Evolutionary conservation across 2,329 filamentous ascomycete species (phyloP), one percentile per base, ranked within the genome.

Genomic region (Chaetothyriales sp.): DNA sequence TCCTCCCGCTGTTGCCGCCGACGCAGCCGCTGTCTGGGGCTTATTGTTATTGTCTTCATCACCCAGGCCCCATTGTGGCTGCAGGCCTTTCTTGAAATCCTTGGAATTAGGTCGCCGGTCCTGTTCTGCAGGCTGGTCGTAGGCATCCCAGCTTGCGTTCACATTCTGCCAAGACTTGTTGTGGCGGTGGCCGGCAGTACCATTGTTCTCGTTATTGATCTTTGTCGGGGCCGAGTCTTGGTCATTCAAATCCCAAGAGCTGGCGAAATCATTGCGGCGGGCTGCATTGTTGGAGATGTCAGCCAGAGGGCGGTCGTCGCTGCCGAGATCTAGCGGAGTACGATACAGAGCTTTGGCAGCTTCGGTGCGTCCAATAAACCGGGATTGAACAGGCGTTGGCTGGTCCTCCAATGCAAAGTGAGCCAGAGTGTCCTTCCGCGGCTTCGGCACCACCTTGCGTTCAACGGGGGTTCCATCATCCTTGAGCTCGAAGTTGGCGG

Each of bases 361-460:
- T 46, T 64, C 62, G 3, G 61, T 62, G 6, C 64, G 61, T 12
- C 49, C 57, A 18, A 63, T 58, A 2, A 65, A 62, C 2, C 59
- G 57, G 42, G 47, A 44, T 36, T 54, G 46, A 77, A 78, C 51
- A 72, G 74, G 49, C 73, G 73, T 47, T 72, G 70, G 47, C 66
- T 67, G 48, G 63, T 96, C 89, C 49, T 78, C 73, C 61, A 95
- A 78, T 53, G 90, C 80, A 63, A 95, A 95, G 66, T 96, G 88
- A 0, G 81, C 70, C 63, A 89, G 80, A 15, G 83, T 82, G 61
- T 93, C 86, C 45, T 81, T 85, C 54, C 90, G 85, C 42, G 84
- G 75, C 67, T 62, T 46, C 66, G 61, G 48, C 73, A 72, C 56
- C 22, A 49, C 48, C 32, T 58, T 53, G 47, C 55, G 53, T 42